Evolutionary conservation across 2,329 filamentous ascomycete genomes (phyloP).

Genomic region (Botryotinia narcissicola): DNA sequence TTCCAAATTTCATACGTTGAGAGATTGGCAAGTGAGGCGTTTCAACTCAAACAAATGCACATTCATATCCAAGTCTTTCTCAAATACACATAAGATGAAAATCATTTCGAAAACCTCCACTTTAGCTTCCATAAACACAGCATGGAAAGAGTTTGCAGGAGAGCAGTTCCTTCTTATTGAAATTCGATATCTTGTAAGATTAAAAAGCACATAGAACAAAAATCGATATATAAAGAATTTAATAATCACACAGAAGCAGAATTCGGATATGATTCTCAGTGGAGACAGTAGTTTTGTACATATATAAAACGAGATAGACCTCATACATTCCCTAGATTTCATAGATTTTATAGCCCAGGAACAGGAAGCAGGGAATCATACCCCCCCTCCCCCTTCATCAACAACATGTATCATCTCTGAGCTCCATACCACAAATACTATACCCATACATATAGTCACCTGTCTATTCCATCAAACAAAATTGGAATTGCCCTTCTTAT

Average conservation of each 20-base stretch:
- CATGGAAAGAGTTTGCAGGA: not conserved
- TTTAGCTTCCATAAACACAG: not conserved
- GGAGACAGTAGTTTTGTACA: not conserved
- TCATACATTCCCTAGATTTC: not conserved
- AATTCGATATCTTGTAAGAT: not conserved
- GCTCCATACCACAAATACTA: rapidly evolving
- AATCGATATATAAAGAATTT: not conserved
- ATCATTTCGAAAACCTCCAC: rapidly evolving
- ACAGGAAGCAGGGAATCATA: not conserved
- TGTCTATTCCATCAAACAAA: no score
- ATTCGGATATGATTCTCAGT: not conserved
- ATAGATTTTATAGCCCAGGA: not conserved
- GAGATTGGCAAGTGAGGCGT: not conserved
- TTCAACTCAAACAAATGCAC: not conserved
- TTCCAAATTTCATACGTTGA: not conserved
- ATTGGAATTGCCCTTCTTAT: no score
- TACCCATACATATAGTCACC: not conserved
- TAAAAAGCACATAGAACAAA: not conserved
- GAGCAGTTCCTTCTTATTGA: not conserved
- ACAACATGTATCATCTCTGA: rapidly evolving
- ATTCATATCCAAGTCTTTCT: not conserved
- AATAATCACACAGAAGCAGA: not conserved
- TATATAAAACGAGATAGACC: not conserved
- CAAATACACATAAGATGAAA: not conserved
- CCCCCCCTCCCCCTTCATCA: no score